A percentile compares a stretch with the other conserved stretches of the same genome.
phyloP scores from a whole-genome alignment of 345 rosid species.

The Camelina neglecta region DNA sequence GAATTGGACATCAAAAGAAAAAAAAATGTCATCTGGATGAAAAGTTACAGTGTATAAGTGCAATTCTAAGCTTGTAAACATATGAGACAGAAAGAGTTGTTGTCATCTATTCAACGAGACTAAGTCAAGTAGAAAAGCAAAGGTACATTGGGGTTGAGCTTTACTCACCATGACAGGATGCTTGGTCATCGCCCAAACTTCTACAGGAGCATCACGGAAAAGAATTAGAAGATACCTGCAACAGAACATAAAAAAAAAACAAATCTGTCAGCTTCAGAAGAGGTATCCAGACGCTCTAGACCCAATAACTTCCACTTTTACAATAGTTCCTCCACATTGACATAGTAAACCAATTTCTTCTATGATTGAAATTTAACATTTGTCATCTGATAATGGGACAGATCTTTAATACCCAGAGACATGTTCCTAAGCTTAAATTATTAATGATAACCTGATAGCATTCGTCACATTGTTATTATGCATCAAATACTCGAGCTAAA shows the following conservation, averaged over 20 bases:
- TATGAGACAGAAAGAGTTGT: conserved; percentile 8
- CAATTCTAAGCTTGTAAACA: conserved; percentile 2
- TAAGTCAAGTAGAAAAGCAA: conserved; percentile 5
- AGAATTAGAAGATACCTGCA: conserved; percentile 95
- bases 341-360: conserved; percentile 31
- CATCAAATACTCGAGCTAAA: conserved; percentile 1
- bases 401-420: background rate
- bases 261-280: conserved; percentile 10
- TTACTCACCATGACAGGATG: conserved; percentile 84
- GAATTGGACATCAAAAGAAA: background rate
- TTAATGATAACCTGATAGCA: conserved; percentile 20
- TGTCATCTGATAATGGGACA: conserved; percentile 22
- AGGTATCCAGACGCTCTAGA: conserved; percentile 13
- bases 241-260: conserved; percentile 21
- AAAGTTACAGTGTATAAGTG: background rate
- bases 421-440: conserved; percentile 26
- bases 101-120: conserved; percentile 1
- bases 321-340: conserved; percentile 18
- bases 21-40: background rate
- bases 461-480: conserved; percentile 23
- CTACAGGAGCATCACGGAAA: conserved; percentile 99
- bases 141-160: conserved; percentile 28
- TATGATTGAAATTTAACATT: conserved; percentile 15
- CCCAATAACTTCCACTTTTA: conserved; percentile 20
- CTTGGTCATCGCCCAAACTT: conserved; percentile 99